Conservation (phyloP, 1,284 basidiomycete genomes). For the Sanghuangporus sanghuang region DNA sequence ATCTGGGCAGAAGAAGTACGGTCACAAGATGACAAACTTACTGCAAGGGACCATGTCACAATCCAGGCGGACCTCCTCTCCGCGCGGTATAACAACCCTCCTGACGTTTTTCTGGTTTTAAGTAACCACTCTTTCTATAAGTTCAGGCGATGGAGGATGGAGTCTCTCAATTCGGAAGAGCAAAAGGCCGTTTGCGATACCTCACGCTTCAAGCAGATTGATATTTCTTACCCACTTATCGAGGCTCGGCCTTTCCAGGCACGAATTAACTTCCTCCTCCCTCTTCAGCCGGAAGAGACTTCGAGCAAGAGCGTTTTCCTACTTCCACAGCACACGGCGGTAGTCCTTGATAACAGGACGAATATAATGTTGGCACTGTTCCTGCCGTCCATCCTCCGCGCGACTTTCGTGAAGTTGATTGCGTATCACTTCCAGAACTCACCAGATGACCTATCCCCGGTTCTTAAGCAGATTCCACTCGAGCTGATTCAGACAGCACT, state of each 20-base stretch:
- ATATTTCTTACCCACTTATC: conserved; percentile 56
- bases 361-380: conserved; percentile 52
- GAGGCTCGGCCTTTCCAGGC: conserved; percentile 44
- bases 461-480: conserved; percentile 41
- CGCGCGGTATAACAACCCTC: conserved; percentile 38
- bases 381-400: conserved; percentile 62
- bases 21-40: conserved; percentile 5
- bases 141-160: conserved; percentile 46
- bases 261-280: conserved; percentile 47
- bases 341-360: conserved; percentile 44
- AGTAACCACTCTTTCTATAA: conserved; percentile 41
- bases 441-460: conserved; percentile 32
- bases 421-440: conserved; percentile 40
- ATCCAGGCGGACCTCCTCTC: conserved; percentile 42
- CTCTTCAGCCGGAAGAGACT: conserved; percentile 20
- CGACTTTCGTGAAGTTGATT: conserved; percentile 45
- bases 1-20: conserved; percentile 31
- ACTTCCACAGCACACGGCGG: conserved; percentile 35
- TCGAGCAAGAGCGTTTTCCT: conserved; percentile 30
- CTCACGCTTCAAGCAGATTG: conserved; percentile 29
- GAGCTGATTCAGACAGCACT: conserved; percentile 46
- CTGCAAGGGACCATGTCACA: conserved; percentile 20
- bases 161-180: conserved; percentile 42
- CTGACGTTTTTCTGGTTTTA: conserved; percentile 47
- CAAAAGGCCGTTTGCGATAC: conserved; percentile 37